These are phyloP conservation scores for Penicillium sp. DNA, from an alignment of 2,329 filamentous ascomycete species.

Conservation along the genomic window DNA sequence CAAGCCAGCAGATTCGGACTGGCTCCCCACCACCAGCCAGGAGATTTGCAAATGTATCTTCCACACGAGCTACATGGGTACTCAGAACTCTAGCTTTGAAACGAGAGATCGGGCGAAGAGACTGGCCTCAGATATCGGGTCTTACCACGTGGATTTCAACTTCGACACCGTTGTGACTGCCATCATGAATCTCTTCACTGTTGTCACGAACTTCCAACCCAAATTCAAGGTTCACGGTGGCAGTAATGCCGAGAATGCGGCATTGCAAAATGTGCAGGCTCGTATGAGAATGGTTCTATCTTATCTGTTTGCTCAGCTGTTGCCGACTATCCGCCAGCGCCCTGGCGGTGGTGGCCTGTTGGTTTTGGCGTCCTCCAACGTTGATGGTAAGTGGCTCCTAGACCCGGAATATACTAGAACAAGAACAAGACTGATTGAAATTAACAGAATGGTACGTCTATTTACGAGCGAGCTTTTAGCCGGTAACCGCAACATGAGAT, in stretches of 20 bases:
- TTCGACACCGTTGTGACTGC: slow-evolving; percentile 64
- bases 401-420: neutral
- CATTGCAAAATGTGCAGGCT: slow-evolving; percentile 64
- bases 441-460: slow-evolving; percentile 27
- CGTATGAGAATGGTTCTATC: slow-evolving; percentile 61
- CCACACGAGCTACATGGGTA: slow-evolving; percentile 67
- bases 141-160: slow-evolving; percentile 67
- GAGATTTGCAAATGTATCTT: slow-evolving; percentile 57
- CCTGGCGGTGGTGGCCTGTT: slow-evolving; percentile 56
- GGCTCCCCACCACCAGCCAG: slow-evolving; percentile 53
- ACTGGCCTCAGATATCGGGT: slow-evolving; percentile 58
- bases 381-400: slow-evolving; percentile 41
- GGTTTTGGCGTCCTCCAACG: slow-evolving; percentile 64
- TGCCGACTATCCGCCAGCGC: slow-evolving; percentile 55
- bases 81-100: slow-evolving; percentile 60
- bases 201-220: slow-evolving; percentile 56
- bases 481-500: neutral
- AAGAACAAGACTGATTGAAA: slow-evolving; percentile 4
- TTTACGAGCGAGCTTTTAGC: neutral
- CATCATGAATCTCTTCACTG: slow-evolving; percentile 55
- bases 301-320: slow-evolving; percentile 60
- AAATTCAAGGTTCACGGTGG: slow-evolving; percentile 63
- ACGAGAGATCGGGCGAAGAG: slow-evolving; percentile 62
- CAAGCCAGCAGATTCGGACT: slow-evolving; percentile 44
- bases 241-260: slow-evolving; percentile 56